Conservation (phyloP, 805 yeast species). For the Komagataella pseudopastoris region DNA sequence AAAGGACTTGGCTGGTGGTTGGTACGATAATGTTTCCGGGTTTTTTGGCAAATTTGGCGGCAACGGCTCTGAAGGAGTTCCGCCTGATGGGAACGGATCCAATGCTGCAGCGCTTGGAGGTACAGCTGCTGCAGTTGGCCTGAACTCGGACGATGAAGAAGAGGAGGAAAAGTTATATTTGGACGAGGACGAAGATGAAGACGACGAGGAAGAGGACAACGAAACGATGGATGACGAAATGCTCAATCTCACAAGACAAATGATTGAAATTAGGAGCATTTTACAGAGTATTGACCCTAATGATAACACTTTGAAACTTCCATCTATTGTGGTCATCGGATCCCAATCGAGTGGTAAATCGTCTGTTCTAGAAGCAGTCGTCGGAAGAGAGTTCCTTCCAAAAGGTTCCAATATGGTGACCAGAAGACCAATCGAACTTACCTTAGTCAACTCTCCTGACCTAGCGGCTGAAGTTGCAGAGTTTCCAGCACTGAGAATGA, state of each 20-base stretch:
- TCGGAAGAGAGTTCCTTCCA: constrained; percentile 96
- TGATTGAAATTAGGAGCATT: constrained; percentile 88
- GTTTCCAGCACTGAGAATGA: constrained; percentile 79
- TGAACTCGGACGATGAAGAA: constrained; percentile 19
- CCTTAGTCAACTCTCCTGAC: constrained; percentile 77
- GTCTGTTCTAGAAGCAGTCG: constrained; percentile 89
- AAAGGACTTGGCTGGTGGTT: constrained; percentile 46
- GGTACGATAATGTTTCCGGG: constrained; percentile 33
- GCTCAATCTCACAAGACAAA: constrained; percentile 80
- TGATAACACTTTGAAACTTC: constrained; percentile 65
- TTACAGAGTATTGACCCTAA: constrained; percentile 54
- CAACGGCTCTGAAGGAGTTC: constrained; percentile 10
- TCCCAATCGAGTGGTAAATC: constrained; percentile 97
- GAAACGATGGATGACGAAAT: constrained; percentile 66
- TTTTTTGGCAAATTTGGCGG: constrained; percentile 23
- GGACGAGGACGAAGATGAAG: constrained; percentile 26
- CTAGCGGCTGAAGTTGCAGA: constrained; percentile 78
- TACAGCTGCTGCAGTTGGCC: constrained; percentile 33
- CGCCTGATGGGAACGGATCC: constrained; percentile 8
- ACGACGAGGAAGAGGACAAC: constrained; percentile 27
- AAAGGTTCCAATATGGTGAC: constrained; percentile 98
- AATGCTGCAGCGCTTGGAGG: constrained; percentile 39
- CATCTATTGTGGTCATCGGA: constrained; percentile 93
- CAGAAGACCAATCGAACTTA: constrained; percentile 90
- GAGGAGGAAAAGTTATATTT: constrained; percentile 34